Conservation (phyloP, 1,284 basidiomycete species). For the Heterobasidion parviporum region DNA sequence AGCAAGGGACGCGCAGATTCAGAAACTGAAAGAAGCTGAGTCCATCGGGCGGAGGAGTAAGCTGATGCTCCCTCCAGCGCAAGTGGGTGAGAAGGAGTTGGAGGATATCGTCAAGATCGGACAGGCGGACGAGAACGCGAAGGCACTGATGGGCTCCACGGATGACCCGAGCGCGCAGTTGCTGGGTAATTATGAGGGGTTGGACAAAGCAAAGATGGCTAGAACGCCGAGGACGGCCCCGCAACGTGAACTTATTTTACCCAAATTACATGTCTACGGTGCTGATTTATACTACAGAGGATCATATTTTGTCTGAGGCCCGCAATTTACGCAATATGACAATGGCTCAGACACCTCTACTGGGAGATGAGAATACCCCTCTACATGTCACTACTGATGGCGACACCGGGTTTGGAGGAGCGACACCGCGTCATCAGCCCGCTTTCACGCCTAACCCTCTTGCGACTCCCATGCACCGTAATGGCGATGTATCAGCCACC, state of each 20-base stretch:
- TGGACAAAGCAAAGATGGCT: constrained; percentile 84
- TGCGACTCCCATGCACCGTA: constrained; percentile 67
- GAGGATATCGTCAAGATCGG: constrained; percentile 99
- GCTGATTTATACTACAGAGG: constrained; percentile 44
- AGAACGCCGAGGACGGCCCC: constrained; percentile 89
- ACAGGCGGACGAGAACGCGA: constrained; percentile 83
- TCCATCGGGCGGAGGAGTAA: constrained; percentile 87
- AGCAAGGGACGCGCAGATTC: constrained; percentile 93
- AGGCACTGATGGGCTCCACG: constrained; percentile 74
- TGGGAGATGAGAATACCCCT: constrained; percentile 96
- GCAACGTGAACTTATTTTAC: constrained; percentile 53
- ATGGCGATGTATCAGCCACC: constrained; percentile 50
- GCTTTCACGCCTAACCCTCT: constrained; percentile 95
- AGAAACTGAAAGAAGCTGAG: constrained; percentile 95
- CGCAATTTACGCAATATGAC: constrained; percentile 92
- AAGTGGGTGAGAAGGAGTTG: constrained; percentile 93
- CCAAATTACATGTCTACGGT: neutral
- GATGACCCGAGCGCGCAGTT: constrained; percentile 82
- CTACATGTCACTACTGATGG: constrained; percentile 64
- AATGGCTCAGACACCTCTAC: constrained; percentile 85
- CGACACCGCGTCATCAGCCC: constrained; percentile 83
- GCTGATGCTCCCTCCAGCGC: constrained; percentile 81
- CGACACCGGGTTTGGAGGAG: constrained; percentile 86
- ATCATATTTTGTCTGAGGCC: constrained; percentile 91
- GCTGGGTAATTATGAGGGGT: constrained; percentile 85